Evolutionary conservation across 805 yeast genomes (phyloP).

Genomic region (Yarrowia divulgata): DNA sequence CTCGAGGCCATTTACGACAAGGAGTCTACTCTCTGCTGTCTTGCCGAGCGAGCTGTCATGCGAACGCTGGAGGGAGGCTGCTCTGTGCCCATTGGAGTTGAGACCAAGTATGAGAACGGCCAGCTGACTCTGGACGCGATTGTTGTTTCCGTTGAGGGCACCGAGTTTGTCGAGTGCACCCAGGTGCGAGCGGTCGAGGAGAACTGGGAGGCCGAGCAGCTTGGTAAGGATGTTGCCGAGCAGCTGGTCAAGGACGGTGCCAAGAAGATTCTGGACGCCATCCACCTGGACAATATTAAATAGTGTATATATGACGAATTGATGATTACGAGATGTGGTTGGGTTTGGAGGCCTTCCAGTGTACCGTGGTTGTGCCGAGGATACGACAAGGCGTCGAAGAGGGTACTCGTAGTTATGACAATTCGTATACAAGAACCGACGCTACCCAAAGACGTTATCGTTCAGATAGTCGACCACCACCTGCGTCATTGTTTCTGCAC

Average conservation of each 20-base stretch:
- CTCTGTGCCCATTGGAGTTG: constrained; percentile 95
- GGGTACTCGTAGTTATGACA: too few species aligned
- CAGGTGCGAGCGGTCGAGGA: constrained; percentile 53
- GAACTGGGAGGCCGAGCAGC: constrained; percentile 67
- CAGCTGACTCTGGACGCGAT: constrained; percentile 66
- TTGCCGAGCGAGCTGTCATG: constrained; percentile 88
- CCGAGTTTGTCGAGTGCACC: constrained; percentile 66
- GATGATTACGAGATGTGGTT: not conserved
- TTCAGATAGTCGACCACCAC: not conserved
- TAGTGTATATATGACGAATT: constrained; percentile 34
- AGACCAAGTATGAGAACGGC: constrained; percentile 60
- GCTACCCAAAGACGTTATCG: too few species aligned
- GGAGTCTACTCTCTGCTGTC: constrained; percentile 70
- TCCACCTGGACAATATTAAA: constrained; percentile 55
- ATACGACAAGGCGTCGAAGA: too few species aligned
- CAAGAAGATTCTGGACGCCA: constrained; percentile 76
- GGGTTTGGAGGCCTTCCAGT: too few species aligned
- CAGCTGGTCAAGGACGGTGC: constrained; percentile 79
- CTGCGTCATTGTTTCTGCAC: not conserved
- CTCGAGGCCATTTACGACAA: constrained; percentile 69
- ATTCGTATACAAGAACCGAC: too few species aligned
- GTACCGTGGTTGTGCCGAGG: too few species aligned
- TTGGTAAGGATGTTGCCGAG: constrained; percentile 76
- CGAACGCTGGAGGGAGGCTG: constrained; percentile 95
- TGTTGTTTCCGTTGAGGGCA: constrained; percentile 87